Conservation (phyloP, 345 rosid genomes). For the Reutealis trisperma region DNA sequence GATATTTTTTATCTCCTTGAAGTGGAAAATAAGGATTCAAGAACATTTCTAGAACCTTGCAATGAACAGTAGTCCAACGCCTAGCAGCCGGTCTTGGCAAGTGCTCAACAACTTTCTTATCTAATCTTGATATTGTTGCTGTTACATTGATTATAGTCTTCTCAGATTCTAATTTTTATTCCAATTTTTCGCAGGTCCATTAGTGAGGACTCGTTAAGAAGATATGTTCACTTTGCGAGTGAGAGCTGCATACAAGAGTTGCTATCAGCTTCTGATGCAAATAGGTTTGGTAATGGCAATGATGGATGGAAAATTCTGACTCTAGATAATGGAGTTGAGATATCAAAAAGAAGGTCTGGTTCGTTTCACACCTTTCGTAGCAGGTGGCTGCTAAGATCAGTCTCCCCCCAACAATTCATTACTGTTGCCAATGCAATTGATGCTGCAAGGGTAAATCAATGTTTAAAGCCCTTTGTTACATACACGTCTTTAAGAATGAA, state of each 20-base stretch:
- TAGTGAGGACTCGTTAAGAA: slow-evolving; percentile 72
- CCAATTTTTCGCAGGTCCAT: slow-evolving; percentile 47
- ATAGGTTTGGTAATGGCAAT: slow-evolving; percentile 45
- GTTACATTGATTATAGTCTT: background rate
- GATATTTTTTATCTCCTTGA: background rate
- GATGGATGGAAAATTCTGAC: slow-evolving; percentile 67
- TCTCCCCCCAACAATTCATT: slow-evolving; percentile 67
- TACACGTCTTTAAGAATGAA: background rate
- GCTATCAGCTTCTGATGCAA: slow-evolving; percentile 63
- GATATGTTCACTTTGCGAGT: slow-evolving; percentile 79
- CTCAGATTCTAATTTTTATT: background rate
- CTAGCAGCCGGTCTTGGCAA: slow-evolving; percentile 52
- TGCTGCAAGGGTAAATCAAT: slow-evolving; percentile 62
- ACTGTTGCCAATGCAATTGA: slow-evolving; percentile 78
- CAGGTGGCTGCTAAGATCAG: slow-evolving; percentile 66
- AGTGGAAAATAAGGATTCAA: background rate
- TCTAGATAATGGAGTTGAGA: slow-evolving; percentile 60
- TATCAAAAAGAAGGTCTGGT: slow-evolving; percentile 65
- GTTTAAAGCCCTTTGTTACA: background rate
- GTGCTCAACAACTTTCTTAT: background rate
- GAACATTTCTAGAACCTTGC: slow-evolving; percentile 2
- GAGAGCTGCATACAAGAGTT: slow-evolving; percentile 80
- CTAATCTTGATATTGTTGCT: background rate
- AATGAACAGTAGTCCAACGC: slow-evolving; percentile 42
- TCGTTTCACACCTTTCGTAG: slow-evolving; percentile 68